Evolutionary conservation across 345 rosid genomes (phyloP), one percentile per base, ranked within the genome.

Genomic region (Gossypium bickii): DNA sequence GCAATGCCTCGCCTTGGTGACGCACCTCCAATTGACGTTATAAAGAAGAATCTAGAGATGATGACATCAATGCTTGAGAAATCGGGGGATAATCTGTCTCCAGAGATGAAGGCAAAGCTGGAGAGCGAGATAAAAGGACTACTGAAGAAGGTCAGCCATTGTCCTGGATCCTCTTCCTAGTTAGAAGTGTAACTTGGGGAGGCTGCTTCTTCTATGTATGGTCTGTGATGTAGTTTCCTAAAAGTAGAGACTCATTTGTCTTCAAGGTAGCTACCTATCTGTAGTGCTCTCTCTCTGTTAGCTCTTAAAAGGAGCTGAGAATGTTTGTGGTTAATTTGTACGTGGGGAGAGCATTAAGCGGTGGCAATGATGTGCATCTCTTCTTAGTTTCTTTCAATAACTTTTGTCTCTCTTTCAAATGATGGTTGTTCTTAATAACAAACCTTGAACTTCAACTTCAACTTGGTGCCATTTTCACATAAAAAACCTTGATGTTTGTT

Each of bases 41-140:
- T 94, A 75, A 85, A 84, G 84, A 85, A 89, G 78, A 92, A 94
- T 82, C 87, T 94, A 61, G 90, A 88, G 88, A 91, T 87, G 89
- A 92, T 94, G 98, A 92, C 94, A 15, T 79, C 87, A 49, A 91
- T 90, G 98, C 85, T 94, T 80, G 86, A 89, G 84, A 82, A 89
- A 70, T 85, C 97, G 0, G 98, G 98, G 51, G 87, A 94, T 79
- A 81, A 83, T 80, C 87, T 92, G 71, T 89, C 97, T 24, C 89
- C 89, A 0, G 97, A 91, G 82, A 91, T 85, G 66, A 92, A 78
- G 82, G 89, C 83, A 24, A 89, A 89, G 75, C 73, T 94, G 67
- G 97, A 89, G 85, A 76, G 76, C 29, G 98, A 88, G 80, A 94
- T 94, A 60, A 85, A 91, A 34, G 85, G 86, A 62, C 92, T 94